Conservation (phyloP, 768 basidiomycete species). For the Dacryopinax primogenitus region DNA sequence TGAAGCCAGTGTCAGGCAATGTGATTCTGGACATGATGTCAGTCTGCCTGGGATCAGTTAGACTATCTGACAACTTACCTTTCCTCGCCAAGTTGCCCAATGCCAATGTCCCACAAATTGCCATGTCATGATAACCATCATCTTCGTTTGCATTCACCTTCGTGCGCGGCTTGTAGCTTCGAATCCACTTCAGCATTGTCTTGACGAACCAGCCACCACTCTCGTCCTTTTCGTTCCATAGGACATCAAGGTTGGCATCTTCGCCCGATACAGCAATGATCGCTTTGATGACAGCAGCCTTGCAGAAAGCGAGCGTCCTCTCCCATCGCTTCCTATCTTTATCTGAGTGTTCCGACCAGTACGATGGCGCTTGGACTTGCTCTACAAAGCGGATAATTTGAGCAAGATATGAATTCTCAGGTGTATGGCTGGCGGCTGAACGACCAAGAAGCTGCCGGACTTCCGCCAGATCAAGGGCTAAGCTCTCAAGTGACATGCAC, state of each 20-base stretch:
- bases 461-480: constrained; percentile 65
- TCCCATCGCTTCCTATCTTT: constrained; percentile 45
- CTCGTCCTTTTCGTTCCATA: constrained; percentile 57
- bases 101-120: constrained; percentile 69
- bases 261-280: constrained; percentile 78
- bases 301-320: constrained; percentile 66
- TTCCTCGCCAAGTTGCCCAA: constrained; percentile 68
- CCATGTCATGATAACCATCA: constrained; percentile 51
- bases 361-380: constrained; percentile 48
- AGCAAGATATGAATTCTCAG: constrained; percentile 34
- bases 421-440: constrained; percentile 29
- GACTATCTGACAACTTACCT: constrained; percentile 34
- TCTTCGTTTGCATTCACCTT: constrained; percentile 28
- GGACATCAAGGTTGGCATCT: constrained; percentile 58
- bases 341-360: constrained; percentile 41
- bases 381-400: constrained; percentile 65
- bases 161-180: constrained; percentile 31
- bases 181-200: constrained; percentile 66
- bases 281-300: constrained; percentile 72
- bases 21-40: constrained; percentile 24
- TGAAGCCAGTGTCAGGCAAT: constrained; percentile 34
- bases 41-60: background rate
- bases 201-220: constrained; percentile 62
- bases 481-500: constrained; percentile 62
- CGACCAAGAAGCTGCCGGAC: constrained; percentile 56